phyloP scores from a whole-genome alignment of 805 yeast species.

The Schwanniomyces yamadae region DNA sequence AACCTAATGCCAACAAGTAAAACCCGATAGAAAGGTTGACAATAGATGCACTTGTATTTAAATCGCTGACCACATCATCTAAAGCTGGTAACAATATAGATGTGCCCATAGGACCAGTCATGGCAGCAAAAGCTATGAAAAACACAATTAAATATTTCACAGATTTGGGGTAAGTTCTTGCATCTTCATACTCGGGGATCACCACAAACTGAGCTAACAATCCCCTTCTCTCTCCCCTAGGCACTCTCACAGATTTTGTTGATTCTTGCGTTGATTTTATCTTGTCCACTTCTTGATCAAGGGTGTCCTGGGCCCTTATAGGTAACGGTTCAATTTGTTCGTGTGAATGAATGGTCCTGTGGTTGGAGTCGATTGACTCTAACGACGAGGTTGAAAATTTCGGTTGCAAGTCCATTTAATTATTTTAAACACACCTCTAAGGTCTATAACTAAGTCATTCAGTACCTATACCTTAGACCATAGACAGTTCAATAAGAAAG shows the following conservation, averaged over 20 bases:
- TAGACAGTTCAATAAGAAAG: too few species aligned
- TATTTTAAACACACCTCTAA: too few species aligned
- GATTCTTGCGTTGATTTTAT: constrained; percentile 3
- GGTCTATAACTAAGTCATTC: too few species aligned
- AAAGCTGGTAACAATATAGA: constrained; percentile 81
- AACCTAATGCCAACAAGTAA: constrained; percentile 68
- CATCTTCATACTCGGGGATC: constrained; percentile 71
- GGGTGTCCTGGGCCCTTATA: not conserved
- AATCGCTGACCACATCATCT: constrained; percentile 51
- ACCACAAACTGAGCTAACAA: constrained; percentile 49
- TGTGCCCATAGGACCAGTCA: constrained; percentile 88
- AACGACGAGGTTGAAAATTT: constrained; percentile 1
- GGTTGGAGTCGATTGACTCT: constrained; percentile 3
- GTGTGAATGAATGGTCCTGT: not conserved
- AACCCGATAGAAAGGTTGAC: constrained; percentile 82
- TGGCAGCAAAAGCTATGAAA: constrained; percentile 69
- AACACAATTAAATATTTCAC: constrained; percentile 57
- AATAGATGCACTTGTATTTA: constrained; percentile 55
- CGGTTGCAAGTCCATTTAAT: too few species aligned
- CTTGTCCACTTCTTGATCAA: constrained; percentile 2
- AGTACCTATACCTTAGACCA: too few species aligned
- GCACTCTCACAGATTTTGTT: constrained; percentile 14
- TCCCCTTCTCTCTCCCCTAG: constrained; percentile 53
- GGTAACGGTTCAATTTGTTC: not conserved
- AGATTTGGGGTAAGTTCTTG: constrained; percentile 56